A percentile compares a stretch with the other conserved stretches of the same genome.
These are phyloP conservation scores for Aspergillus brasiliensis DNA, from an alignment of 2,329 filamentous ascomycete genomes.

Conservation along the genomic window DNA sequence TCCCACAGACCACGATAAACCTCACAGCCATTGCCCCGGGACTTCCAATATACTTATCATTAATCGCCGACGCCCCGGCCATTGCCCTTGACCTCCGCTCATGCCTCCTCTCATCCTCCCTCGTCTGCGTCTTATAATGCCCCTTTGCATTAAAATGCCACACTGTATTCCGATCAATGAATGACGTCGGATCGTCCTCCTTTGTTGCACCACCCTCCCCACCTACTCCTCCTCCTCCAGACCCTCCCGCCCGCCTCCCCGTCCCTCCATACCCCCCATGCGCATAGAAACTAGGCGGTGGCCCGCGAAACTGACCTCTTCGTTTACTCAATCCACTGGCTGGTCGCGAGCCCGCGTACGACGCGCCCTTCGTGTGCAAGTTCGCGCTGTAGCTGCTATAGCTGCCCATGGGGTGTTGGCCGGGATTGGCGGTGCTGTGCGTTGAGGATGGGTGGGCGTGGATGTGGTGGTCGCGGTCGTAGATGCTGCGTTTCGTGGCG, in stretches of 20 bases:
- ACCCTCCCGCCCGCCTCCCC: constrained; percentile 12
- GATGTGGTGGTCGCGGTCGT: constrained; percentile 66
- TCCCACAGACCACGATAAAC: constrained; percentile 43
- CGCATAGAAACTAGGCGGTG: constrained; percentile 85
- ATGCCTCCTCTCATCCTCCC: constrained; percentile 58
- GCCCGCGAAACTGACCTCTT: constrained; percentile 75
- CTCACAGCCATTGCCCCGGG: constrained; percentile 34
- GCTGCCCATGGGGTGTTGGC: constrained; percentile 53
- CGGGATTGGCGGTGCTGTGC: constrained; percentile 32
- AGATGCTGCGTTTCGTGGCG: constrained; percentile 71
- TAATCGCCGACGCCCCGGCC: constrained; percentile 33
- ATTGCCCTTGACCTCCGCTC: constrained; percentile 42
- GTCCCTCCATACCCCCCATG: constrained; percentile 72
- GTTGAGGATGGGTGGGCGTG: constrained; percentile 33
- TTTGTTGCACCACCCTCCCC: constrained; percentile 10
- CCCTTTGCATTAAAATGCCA: constrained; percentile 76
- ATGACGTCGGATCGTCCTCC: constrained; percentile 39
- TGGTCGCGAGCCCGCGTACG: constrained; percentile 63
- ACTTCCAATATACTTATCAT: constrained; percentile 26
- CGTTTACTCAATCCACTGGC: constrained; percentile 79
- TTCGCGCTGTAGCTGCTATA: constrained; percentile 53
- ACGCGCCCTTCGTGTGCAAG: constrained; percentile 35
- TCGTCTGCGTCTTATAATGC: constrained; percentile 73
- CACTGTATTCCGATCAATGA: constrained; percentile 54
- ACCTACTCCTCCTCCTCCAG: constrained; percentile 9